Evolutionary conservation across 805 yeast genomes (phyloP).

Genomic region (Scheffersomyces spartinae): DNA sequence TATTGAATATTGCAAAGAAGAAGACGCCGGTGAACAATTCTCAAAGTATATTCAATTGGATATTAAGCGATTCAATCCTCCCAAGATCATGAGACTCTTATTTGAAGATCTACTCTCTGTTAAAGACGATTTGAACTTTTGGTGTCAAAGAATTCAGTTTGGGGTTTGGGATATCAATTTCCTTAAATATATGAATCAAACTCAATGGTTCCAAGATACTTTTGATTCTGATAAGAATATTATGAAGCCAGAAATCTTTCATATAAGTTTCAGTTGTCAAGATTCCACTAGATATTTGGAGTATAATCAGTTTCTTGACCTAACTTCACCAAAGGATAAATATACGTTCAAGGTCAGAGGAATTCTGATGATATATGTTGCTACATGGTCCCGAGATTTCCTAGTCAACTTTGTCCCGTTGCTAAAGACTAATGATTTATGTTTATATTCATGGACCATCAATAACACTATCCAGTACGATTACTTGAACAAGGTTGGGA

Average conservation of each 20-base stretch:
- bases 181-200: conserved; percentile 28
- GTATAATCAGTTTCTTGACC: conserved; percentile 24
- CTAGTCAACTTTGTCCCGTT: conserved; percentile 25
- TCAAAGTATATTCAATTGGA: conserved; percentile 19
- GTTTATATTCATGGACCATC: conserved; percentile 29
- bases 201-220: conserved; percentile 18
- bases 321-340: conserved; percentile 8
- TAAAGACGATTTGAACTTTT: conserved; percentile 20
- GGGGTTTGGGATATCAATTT: conserved; percentile 31
- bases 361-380: conserved; percentile 23
- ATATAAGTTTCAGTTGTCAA: conserved; percentile 24
- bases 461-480: conserved; percentile 23
- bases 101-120: conserved; percentile 18
- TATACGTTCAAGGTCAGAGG: conserved; percentile 20
- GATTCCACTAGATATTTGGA: conserved; percentile 19
- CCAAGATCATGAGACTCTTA: conserved; percentile 16
- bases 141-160: conserved; percentile 25
- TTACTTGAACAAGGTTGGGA: conserved; percentile 17
- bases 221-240: conserved; percentile 5
- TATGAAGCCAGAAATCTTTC: conserved; percentile 13
- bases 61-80: conserved; percentile 27
- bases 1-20: conserved; percentile 8
- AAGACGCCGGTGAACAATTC: conserved; percentile 8
- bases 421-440: conserved; percentile 17
- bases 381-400: conserved; percentile 26